These are phyloP conservation scores for Verticillium alfalfae DNA, from an alignment of 2,329 filamentous ascomycete species.

Conservation along the genomic window DNA sequence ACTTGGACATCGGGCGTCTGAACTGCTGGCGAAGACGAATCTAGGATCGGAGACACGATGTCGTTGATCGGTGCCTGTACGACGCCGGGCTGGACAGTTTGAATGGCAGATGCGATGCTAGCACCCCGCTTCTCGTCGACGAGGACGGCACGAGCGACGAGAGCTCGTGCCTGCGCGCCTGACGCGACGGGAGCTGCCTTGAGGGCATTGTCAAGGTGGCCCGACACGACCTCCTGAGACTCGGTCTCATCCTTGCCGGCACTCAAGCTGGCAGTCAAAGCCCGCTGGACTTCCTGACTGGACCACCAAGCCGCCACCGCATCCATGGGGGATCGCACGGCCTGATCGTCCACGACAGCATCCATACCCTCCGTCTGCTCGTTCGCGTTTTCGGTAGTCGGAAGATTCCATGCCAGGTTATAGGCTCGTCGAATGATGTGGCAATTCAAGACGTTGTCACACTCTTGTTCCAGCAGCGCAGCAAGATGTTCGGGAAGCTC, in stretches of 20 bases:
- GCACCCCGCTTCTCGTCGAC: constrained; percentile 46
- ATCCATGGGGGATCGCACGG: constrained; percentile 82
- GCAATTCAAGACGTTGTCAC: constrained; percentile 74
- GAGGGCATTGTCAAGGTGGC: constrained; percentile 62
- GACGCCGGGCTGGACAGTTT: constrained; percentile 41
- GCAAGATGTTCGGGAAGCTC: constrained; percentile 72
- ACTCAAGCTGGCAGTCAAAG: constrained; percentile 59
- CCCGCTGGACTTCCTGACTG: constrained; percentile 62
- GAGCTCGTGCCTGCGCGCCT: constrained; percentile 56
- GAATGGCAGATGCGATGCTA: constrained; percentile 51
- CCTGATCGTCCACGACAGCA: constrained; percentile 75
- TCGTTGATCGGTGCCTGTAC: constrained; percentile 20
- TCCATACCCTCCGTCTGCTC: constrained; percentile 69
- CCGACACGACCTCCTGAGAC: constrained; percentile 30
- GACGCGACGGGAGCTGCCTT: constrained; percentile 74
- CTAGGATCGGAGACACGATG: constrained; percentile 36
- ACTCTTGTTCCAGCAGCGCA: constrained; percentile 70
- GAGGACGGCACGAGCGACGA: constrained; percentile 54
- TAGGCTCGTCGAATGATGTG: constrained; percentile 78
- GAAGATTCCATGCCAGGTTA: constrained; percentile 83
- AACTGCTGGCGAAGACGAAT: constrained; percentile 33
- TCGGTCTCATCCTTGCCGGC: constrained; percentile 39
- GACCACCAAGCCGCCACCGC: constrained; percentile 91
- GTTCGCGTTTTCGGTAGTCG: constrained; percentile 61
- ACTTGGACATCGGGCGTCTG: constrained; percentile 48